Conservation (phyloP, 148 eudicot genomes). For the Fagopyrum esculentum region DNA sequence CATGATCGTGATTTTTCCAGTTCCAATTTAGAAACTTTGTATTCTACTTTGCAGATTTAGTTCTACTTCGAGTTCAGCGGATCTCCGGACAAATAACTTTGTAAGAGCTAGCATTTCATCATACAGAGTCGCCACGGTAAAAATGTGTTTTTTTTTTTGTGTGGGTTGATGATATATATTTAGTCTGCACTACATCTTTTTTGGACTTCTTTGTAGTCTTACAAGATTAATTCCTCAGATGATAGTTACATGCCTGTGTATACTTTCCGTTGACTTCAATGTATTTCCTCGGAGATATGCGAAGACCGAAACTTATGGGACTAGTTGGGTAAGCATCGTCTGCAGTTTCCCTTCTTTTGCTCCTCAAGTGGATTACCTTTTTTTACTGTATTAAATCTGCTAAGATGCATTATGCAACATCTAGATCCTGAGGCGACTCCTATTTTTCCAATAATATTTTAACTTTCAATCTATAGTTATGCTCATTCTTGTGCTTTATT, state of each 20-base stretch:
- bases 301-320: conserved; percentile 92
- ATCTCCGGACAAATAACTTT: conserved; percentile 21
- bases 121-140: conserved; percentile 70
- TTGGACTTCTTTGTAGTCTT: conserved; percentile 22
- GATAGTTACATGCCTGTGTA: conserved; percentile 70
- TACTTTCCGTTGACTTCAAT: conserved; percentile 91
- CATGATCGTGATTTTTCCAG: not conserved
- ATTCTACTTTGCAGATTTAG: conserved; percentile 32
- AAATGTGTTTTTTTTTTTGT: not conserved
- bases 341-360: not conserved
- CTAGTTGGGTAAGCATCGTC: conserved; percentile 66
- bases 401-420: not conserved
- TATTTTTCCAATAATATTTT: not conserved
- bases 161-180: not conserved
- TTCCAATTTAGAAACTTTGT: not conserved
- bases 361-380: not conserved
- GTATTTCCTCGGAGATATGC: conserved; percentile 90
- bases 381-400: not conserved
- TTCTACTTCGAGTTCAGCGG: conserved; percentile 27
- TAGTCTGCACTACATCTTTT: conserved; percentile 10
- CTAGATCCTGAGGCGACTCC: not conserved
- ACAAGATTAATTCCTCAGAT: conserved; percentile 57
- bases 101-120: conserved; percentile 52
- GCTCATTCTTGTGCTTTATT: not conserved
- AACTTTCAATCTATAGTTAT: not conserved